phyloP scores from a whole-genome alignment of 2,329 filamentous ascomycete species.

The Colletotrichum zoysiae region DNA sequence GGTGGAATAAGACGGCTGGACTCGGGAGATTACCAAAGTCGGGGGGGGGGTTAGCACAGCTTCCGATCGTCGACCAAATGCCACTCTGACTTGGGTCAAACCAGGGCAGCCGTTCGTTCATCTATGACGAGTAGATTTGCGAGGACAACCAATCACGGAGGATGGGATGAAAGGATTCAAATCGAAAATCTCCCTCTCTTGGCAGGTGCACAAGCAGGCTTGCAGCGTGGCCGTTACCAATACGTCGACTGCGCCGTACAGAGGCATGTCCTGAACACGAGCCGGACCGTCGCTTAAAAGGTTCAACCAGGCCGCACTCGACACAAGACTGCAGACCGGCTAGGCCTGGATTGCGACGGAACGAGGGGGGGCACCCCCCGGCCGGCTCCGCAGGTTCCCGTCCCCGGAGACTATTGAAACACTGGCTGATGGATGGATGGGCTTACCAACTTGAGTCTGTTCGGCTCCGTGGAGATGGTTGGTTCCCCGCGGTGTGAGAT shows the following conservation, averaged over 20 bases:
- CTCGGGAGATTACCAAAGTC: not conserved
- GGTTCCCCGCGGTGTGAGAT: not conserved
- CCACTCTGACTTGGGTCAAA: not conserved
- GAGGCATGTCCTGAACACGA: not conserved
- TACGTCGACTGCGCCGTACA: not conserved
- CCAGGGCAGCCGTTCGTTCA: slow-evolving; percentile 9
- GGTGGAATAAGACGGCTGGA: not conserved
- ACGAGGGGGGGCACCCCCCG: not conserved
- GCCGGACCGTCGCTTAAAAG: not conserved
- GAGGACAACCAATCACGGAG: slow-evolving; percentile 5
- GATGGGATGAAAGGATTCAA: not conserved
- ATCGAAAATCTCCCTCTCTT: not conserved
- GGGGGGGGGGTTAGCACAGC: not conserved
- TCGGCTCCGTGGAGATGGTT: not conserved
- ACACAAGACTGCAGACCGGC: not conserved
- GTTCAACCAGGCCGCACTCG: not conserved
- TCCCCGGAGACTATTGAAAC: not conserved
- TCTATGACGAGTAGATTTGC: slow-evolving; percentile 35
- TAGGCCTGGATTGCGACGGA: not conserved
- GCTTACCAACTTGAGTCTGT: not conserved
- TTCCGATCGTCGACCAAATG: not conserved
- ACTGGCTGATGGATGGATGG: too few relatives aligned
- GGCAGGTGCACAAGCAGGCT: too few relatives aligned
- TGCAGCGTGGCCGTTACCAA: too few relatives aligned
- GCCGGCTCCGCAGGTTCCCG: not conserved